Base-by-base conservation (phyloP, 148 eudicot species). In the Selenicereus undatus region DNA sequence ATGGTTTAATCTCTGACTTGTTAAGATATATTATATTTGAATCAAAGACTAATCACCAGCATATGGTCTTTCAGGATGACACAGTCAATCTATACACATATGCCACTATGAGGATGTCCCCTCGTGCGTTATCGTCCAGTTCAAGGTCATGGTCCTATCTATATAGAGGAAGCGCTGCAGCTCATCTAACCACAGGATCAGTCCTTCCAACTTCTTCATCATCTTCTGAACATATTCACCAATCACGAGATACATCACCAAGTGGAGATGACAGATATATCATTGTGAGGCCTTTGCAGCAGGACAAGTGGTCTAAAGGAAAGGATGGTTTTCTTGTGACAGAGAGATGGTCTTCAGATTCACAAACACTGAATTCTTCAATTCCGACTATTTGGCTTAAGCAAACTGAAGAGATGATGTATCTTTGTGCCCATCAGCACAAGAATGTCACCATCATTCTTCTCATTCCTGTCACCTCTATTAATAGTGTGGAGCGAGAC, bases 311-410 rank as follows among this genome's bases (percentile, higher is more conserved):
- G 99, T 88, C 89, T 56, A 93, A 87, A 86, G 98, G 99, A 73
- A 92, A 91, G 81, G 98, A 92, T 88, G 97, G 97, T 54, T 95
- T 95, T 85, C 98, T 95, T 76, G 86, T 85, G 52, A 83, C 97
- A 75, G 88, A 90, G 86, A 81, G 81, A 72, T 87, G 91, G 95
- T 89, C 85, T 73, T 78, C 87, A 76, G 95, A 91, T 64, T 79
- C 75, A 64, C 84, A 86, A 64, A 83, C 78, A 70, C 77, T 66
- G 78, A 81, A 81, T 87, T 86, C 84, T 73, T 75, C 82, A 26
- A 78, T 78, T 70, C 97, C 94, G 54, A 92, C 91, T 45, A 79
- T 95, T 80, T 91, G 84, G 90, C 97, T 95, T 83, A 90, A 89
- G 83, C 89, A 89, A 82, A 90, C 90, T 32, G 91, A 83, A 88